Evolutionary conservation across 331 rosid species (phyloP), one percentile per base, ranked within the genome.

Genomic region (Quercus phellos): DNA sequence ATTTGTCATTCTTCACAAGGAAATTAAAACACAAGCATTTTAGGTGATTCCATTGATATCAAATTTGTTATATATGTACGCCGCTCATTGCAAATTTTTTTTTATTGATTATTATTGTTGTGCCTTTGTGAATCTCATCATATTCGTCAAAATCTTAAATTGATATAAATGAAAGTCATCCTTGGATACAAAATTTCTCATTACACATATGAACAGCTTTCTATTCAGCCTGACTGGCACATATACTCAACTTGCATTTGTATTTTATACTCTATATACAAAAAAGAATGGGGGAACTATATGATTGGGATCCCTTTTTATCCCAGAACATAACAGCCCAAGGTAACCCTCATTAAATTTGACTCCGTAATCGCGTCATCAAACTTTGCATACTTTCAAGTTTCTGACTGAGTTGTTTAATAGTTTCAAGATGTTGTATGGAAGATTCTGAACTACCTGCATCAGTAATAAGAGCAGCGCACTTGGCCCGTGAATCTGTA

Each of bases 341-440:
- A 9, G 64, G 29, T 16, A 64, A 34, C 64, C 70, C 63, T 35
- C 27, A 64, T 84, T 85, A 92, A 42, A 88, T 74, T 79, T 92
- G 93, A 81, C 82, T 83, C 84, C 94, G 87, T 77, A 92, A 81
- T 55, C 72, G 87, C 64, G 51, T 64, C 89, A 94, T 83, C 17
- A 92, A 86, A 51, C 56, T 73, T 79, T 89, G 92, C 97, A 94
- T 88, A 38, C 84, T 81, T 42, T 90, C 89, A 10, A 94, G 89
- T 78, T 90, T 90, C 81, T 85, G 91, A 64, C 89, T 66, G 46
- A 94, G 90, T 80, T 90, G 84, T 55, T 83, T 81, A 73, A 92
- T 19, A 14, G 85, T 35, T 24, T 84, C 74, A 83, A 87, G 85
- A 84, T 87, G 86, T 73, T 81, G 88, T 59, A 27, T 70, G 14